Evolutionary conservation across 1,284 basidiomycete genomes (phyloP).

Genomic region (Apiotrichum gracile): DNA sequence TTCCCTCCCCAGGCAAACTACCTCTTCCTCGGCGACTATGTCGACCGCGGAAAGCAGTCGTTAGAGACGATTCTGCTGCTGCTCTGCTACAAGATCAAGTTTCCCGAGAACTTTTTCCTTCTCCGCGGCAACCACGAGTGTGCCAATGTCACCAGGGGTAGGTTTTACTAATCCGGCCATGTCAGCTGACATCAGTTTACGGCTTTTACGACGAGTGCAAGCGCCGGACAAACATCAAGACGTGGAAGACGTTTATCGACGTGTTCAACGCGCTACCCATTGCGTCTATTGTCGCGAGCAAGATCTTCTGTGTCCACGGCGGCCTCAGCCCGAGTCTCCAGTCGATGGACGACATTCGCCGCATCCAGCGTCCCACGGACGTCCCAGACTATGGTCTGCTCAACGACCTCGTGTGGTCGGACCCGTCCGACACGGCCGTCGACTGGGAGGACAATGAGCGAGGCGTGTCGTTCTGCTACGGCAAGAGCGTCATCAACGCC

Average conservation of each 20-base stretch:
- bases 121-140: conserved; percentile 98
- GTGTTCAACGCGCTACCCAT: conserved; percentile 99
- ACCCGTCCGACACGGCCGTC: conserved; percentile 92
- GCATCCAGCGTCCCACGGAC: conserved; percentile 97
- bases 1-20: conserved; percentile 98
- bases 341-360: conserved; percentile 98
- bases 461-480: conserved; percentile 99
- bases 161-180: conserved; percentile 56
- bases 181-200: conserved; percentile 62
- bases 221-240: conserved; percentile 97
- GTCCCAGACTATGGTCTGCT: conserved; percentile 98
- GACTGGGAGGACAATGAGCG: conserved; percentile 99
- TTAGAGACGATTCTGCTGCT: conserved; percentile 95
- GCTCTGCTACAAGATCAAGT: conserved; percentile 99
- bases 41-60: conserved; percentile 97
- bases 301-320: conserved; percentile 99
- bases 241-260: conserved; percentile 99
- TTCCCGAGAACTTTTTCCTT: conserved; percentile 99
- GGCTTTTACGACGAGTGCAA: conserved; percentile 99
- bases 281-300: conserved; percentile 95
- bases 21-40: conserved; percentile 97
- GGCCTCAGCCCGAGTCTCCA: conserved; percentile 95
- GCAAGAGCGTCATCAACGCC: conserved; percentile 94
- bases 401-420: conserved; percentile 97
- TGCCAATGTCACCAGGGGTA: conserved; percentile 84